Evolutionary conservation across 2,329 filamentous ascomycete genomes (phyloP).

Genomic region (Pestalotiopsis sp.): DNA sequence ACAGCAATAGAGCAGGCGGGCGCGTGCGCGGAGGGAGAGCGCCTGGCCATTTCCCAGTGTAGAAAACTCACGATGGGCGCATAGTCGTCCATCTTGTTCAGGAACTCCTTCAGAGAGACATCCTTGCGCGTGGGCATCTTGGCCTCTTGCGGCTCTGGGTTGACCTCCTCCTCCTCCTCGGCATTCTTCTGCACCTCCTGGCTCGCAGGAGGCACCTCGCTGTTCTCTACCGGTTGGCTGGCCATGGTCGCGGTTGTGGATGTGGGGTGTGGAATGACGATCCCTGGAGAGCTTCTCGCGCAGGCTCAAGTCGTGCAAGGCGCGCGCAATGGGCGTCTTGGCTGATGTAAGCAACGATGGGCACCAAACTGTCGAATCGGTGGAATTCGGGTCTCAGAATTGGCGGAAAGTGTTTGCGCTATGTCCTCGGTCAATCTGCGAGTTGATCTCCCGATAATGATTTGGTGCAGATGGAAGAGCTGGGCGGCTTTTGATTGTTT

Average conservation of each 20-base stretch:
- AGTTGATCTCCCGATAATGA: not conserved
- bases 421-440: not conserved
- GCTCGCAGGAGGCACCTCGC: slow-evolving; percentile 27
- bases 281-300: not conserved
- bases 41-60: slow-evolving; percentile 1
- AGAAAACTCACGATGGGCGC: slow-evolving; percentile 81
- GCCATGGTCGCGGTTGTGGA: slow-evolving; percentile 23
- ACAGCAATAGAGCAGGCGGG: not conserved
- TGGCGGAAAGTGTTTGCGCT: not conserved
- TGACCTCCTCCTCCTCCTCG: slow-evolving; percentile 23
- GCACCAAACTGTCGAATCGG: not conserved
- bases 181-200: slow-evolving; percentile 21
- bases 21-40: not conserved
- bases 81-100: slow-evolving; percentile 97
- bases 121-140: slow-evolving; percentile 84
- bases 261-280: not conserved
- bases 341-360: not conserved
- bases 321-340: not conserved
- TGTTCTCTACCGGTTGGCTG: slow-evolving; percentile 30
- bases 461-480: not conserved
- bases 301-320: not conserved
- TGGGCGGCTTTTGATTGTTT: not conserved
- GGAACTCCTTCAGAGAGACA: slow-evolving; percentile 86
- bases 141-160: slow-evolving; percentile 45
- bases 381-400: not conserved